Evolutionary conservation across 345 rosid genomes (phyloP), one percentile per base, ranked within the genome.

Genomic region (Cardamine resedifolia): DNA sequence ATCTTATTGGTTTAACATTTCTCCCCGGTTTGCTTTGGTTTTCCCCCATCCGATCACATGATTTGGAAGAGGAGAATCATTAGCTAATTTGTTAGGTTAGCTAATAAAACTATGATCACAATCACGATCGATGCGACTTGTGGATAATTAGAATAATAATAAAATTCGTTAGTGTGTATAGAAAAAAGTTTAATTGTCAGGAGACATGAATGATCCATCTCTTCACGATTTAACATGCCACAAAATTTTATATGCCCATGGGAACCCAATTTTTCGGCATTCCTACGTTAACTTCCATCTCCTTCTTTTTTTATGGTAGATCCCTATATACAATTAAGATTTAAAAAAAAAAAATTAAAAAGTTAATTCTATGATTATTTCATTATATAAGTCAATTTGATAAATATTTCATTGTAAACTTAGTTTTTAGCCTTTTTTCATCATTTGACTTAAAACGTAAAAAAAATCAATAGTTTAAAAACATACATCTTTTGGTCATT

Each of bases 141-240:
- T 27, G 61, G 43, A 39, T 38, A 23, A 27, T 41, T 74, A 66
- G 11, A 57, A 57, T 64, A 64, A 34, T 49, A 14, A 19, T 18
- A 23, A 58, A 26, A 61, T 6, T 61, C 33, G 44, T 71, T 44
- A 27, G 27, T 61, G 43, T 71, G 44, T 51, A 51, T 61, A 50
- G 2, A 60, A 61, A 71, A 51, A n/a, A n/a, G 67, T 38, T 48
- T 27, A 27, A 58, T 66, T 58, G 70, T 27, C 59, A 69, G 79
- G 44, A 61, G 65, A 55, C 75, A 75, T 63, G 59, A 75, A 69
- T 75, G 66, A 69, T 75, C 51, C 26, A 51, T 67, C 57, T 5
- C 43, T 60, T 68, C 68, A 68, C 74, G 70, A 68, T 56, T 55
- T 62, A 68, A 68, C 74, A 51, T 75, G 79, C 43, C 64, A 34